Percentiles rank a stretch among this genome's conserved stretches.
These are phyloP conservation scores for Solanum hybrid DNA, from an alignment of 305 asterid species.

Conservation along the genomic window DNA sequence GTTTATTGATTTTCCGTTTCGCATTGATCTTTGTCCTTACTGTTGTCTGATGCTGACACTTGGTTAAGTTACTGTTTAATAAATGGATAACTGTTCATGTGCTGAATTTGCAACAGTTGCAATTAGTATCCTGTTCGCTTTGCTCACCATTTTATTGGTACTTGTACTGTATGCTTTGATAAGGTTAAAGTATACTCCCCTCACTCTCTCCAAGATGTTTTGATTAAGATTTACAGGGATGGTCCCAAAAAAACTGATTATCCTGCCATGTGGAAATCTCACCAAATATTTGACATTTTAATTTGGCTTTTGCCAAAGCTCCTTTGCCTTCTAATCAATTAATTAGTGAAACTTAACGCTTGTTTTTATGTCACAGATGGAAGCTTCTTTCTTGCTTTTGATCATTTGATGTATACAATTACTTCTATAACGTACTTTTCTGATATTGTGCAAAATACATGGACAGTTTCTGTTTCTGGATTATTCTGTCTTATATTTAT, in stretches of 20 bases:
- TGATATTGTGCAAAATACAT: neutral
- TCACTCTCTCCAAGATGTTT: neutral
- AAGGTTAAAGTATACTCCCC: neutral
- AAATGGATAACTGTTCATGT: neutral
- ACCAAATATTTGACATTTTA: neutral
- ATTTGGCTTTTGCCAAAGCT: neutral
- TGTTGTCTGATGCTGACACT: neutral
- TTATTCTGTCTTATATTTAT: neutral
- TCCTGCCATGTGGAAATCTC: neutral
- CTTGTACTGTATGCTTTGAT: neutral
- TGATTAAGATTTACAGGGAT: neutral
- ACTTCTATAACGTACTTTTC: neutral
- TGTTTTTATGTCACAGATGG: neutral
- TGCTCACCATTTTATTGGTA: neutral
- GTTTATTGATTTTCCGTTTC: constrained; percentile 11
- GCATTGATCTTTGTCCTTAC: neutral
- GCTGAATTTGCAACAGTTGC: neutral
- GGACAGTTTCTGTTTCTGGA: neutral
- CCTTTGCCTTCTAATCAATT: neutral
- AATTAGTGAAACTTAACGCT: neutral
- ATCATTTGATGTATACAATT: neutral
- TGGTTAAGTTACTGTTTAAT: neutral
- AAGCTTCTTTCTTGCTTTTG: neutral
- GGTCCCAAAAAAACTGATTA: neutral
- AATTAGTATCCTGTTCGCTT: neutral